phyloP scores from a whole-genome alignment of 306 rosid genomes.

The Ziziphus jujuba region DNA sequence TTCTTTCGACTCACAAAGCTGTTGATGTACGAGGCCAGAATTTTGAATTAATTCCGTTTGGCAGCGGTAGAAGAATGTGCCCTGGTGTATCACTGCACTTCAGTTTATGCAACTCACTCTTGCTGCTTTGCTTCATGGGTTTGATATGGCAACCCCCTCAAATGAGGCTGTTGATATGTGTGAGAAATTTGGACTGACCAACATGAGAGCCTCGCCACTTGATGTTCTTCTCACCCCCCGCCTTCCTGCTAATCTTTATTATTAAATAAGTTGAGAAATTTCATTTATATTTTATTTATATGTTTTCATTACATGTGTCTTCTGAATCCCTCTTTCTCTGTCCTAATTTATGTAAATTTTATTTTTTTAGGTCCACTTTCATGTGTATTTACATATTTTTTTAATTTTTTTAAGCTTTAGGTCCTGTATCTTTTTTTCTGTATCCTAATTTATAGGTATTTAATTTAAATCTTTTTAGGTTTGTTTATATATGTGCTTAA shows the following conservation, averaged over 20 bases:
- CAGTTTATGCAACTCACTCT: constrained; percentile 6
- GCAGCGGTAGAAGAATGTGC: constrained; percentile 24
- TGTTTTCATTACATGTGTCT: too few relatives aligned
- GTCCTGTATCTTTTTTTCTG: too few relatives aligned
- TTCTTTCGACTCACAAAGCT: background rate
- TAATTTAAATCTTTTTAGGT: too few relatives aligned
- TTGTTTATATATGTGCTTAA: too few relatives aligned
- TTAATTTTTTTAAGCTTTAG: too few relatives aligned
- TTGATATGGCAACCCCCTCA: constrained; percentile 2
- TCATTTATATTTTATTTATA: too few relatives aligned
- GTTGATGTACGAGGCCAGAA: constrained; percentile 14
- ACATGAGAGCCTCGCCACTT: constrained; percentile 18
- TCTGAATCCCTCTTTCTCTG: too few relatives aligned
- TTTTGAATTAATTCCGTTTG: constrained; percentile 19
- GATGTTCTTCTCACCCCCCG: constrained; percentile 21
- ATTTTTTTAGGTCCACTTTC: too few relatives aligned
- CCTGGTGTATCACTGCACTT: constrained; percentile 13
- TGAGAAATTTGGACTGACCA: constrained; percentile 8
- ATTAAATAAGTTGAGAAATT: too few relatives aligned
- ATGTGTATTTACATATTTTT: too few relatives aligned
- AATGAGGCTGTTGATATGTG: constrained; percentile 26
- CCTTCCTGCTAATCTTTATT: constrained; percentile 1
- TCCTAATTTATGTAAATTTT: too few relatives aligned
- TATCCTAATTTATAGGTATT: too few relatives aligned
- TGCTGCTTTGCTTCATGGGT: constrained; percentile 5